phyloP scores from a whole-genome alignment of 108 stramenopile genomes.

The Schizochytrium sp. region DNA sequence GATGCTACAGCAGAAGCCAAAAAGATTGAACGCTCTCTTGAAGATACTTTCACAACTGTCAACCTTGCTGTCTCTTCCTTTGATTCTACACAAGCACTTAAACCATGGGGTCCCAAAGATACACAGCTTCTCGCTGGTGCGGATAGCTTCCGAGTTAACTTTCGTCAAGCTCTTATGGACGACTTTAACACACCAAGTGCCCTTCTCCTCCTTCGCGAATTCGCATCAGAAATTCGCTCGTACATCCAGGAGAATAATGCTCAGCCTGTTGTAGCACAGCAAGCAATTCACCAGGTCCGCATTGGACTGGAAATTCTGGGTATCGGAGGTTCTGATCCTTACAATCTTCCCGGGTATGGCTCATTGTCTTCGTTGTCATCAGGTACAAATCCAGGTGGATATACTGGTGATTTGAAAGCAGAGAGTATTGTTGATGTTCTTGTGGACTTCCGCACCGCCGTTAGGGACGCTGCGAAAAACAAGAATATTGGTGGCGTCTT shows the following conservation, averaged over 20 bases:
- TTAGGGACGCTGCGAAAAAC: conserved; percentile 81
- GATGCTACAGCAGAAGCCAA: not conserved
- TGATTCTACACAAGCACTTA: not conserved
- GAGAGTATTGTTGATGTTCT: conserved; percentile 66
- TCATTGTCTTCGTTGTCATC: not conserved
- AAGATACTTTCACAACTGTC: conserved; percentile 10
- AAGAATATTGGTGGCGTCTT: conserved; percentile 77
- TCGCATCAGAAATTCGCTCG: not conserved
- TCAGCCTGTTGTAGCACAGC: not conserved
- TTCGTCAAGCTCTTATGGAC: not conserved
- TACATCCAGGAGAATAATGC: not conserved
- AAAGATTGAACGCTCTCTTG: not conserved
- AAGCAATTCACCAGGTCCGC: not conserved
- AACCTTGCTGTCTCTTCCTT: not conserved
- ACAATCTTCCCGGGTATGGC: not conserved
- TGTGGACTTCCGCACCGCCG: conserved; percentile 82
- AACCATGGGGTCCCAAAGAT: not conserved
- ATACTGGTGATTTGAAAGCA: not conserved
- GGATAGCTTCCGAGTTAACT: not conserved
- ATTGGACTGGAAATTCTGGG: not conserved
- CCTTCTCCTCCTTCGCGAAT: not conserved
- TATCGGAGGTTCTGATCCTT: not conserved
- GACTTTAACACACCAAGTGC: not conserved
- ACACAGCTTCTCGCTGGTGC: not conserved
- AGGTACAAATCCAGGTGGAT: not conserved